Percentiles rank a stretch among this genome's conserved stretches.
Conservation (phyloP, 345 rosid species). For the Trapa bicornis region DNA sequence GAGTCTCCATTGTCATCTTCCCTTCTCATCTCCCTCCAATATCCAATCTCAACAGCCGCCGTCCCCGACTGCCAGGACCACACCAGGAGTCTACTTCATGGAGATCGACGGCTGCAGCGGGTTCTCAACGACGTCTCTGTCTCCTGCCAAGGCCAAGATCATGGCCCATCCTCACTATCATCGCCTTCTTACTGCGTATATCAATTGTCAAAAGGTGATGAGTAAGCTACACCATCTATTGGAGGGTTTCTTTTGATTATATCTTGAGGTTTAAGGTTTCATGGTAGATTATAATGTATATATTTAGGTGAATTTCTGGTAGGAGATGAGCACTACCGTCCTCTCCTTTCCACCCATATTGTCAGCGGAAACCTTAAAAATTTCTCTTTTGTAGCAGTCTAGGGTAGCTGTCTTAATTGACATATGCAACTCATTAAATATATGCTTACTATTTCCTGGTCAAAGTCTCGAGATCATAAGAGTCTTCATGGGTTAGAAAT, state of each 20-base stretch:
- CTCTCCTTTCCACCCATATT: not conserved
- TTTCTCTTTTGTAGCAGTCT: constrained; percentile 1
- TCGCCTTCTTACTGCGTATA: constrained; percentile 87
- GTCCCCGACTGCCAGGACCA: not conserved
- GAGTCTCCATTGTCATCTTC: constrained; percentile 22
- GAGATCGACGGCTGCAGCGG: constrained; percentile 22
- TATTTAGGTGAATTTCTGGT: not conserved
- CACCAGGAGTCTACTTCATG: constrained; percentile 40
- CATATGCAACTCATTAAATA: not conserved
- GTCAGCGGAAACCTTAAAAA: constrained; percentile 6
- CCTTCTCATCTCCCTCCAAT: constrained; percentile 13
- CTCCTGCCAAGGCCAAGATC: constrained; percentile 73
- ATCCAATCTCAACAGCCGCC: constrained; percentile 4
- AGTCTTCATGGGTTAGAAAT: not conserved
- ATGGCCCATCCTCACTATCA: constrained; percentile 97
- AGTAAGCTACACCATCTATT: not conserved
- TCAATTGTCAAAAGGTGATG: constrained; percentile 89
- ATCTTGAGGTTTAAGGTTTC: not conserved
- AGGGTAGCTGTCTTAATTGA: not conserved
- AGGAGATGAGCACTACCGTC: too few relatives aligned
- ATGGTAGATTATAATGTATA: not conserved
- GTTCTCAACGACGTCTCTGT: constrained; percentile 26
- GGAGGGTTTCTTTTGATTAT: not conserved
- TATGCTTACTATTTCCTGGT: not conserved
- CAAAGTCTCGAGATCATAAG: not conserved